Percentiles rank a stretch among this genome's conserved stretches.
Conservation (phyloP, 225 moss, liverwort and hornwort genomes). For the Bryoerythrophyllum caledonicum region DNA sequence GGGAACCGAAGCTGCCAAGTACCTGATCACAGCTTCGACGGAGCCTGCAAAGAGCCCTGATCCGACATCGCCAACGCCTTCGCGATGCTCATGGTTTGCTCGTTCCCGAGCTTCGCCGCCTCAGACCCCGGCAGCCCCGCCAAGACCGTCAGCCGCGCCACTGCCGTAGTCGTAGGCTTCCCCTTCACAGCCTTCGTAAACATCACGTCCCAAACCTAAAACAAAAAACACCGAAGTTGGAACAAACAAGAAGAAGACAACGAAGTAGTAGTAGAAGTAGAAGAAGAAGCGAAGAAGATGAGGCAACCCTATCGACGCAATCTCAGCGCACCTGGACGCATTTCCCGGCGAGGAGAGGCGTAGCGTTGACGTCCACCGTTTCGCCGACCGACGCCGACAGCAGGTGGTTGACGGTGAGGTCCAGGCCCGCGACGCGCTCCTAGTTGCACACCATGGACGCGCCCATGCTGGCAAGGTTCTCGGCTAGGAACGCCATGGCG, state of each 20-base stretch:
- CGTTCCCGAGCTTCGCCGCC: slow-evolving; percentile 35
- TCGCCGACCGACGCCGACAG: slow-evolving; percentile 58
- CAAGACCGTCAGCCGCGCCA: slow-evolving; percentile 68
- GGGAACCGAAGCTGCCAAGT: too few relatives aligned
- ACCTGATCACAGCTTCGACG: slow-evolving; percentile 28
- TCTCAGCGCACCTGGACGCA: slow-evolving; percentile 60
- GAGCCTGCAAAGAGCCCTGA: too few relatives aligned
- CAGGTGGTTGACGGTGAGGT: slow-evolving; percentile 67
- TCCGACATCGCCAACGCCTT: slow-evolving; percentile 27
- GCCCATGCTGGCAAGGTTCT: slow-evolving; percentile 49
- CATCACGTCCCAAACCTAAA: slow-evolving; percentile 87
- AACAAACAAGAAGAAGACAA: not conserved
- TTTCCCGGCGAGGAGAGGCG: slow-evolving; percentile 66
- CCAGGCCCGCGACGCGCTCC: slow-evolving; percentile 72
- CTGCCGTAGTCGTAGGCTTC: slow-evolving; percentile 38
- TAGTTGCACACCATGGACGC: slow-evolving; percentile 47
- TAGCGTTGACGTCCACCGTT: slow-evolving; percentile 59
- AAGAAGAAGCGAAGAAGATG: too few relatives aligned
- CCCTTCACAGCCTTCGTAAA: slow-evolving; percentile 47
- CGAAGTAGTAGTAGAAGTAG: too few relatives aligned
- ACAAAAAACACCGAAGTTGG: not conserved
- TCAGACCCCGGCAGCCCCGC: slow-evolving; percentile 59
- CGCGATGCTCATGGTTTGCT: slow-evolving; percentile 36
- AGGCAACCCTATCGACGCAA: too few relatives aligned
- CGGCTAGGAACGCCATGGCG: slow-evolving; percentile 51